These are phyloP conservation scores for Moricandia arvensis DNA, from an alignment of 345 rosid species.

Conservation along the genomic window DNA sequence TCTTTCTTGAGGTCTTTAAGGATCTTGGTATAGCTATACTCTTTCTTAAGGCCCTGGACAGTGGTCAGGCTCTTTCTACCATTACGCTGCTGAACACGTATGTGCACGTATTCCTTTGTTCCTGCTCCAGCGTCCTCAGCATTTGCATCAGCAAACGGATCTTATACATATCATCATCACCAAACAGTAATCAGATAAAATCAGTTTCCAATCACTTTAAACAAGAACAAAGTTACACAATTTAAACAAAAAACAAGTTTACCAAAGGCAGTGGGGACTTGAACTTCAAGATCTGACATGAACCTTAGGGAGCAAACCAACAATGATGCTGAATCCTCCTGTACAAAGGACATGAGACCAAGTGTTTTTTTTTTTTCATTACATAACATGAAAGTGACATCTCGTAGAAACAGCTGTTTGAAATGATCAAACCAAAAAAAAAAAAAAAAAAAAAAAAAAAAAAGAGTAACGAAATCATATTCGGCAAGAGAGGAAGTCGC, in stretches of 20 bases:
- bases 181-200: neutral
- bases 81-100: slow-evolving; percentile 51
- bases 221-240: neutral
- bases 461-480: no score
- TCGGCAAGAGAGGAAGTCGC: no score
- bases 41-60: slow-evolving; percentile 54
- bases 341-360: neutral
- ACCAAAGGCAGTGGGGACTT: slow-evolving; percentile 48
- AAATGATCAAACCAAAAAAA: no score
- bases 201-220: neutral
- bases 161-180: slow-evolving; percentile 5
- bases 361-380: neutral
- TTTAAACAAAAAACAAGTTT: neutral
- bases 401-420: neutral
- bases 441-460: no score
- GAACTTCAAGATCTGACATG: slow-evolving; percentile 48
- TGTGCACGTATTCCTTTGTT: slow-evolving; percentile 48
- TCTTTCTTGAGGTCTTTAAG: slow-evolving; percentile 64
- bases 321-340: slow-evolving; percentile 17
- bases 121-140: slow-evolving; percentile 48
- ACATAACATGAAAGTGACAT: neutral
- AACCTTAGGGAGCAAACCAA: slow-evolving; percentile 35
- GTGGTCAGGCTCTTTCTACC: slow-evolving; percentile 57
- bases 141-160: slow-evolving; percentile 55
- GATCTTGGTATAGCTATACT: slow-evolving; percentile 55